A percentile compares a stretch with the other conserved stretches of the same genome.
Conservation (phyloP, 345 rosid genomes). For the Crucihimalaya himalaica region DNA sequence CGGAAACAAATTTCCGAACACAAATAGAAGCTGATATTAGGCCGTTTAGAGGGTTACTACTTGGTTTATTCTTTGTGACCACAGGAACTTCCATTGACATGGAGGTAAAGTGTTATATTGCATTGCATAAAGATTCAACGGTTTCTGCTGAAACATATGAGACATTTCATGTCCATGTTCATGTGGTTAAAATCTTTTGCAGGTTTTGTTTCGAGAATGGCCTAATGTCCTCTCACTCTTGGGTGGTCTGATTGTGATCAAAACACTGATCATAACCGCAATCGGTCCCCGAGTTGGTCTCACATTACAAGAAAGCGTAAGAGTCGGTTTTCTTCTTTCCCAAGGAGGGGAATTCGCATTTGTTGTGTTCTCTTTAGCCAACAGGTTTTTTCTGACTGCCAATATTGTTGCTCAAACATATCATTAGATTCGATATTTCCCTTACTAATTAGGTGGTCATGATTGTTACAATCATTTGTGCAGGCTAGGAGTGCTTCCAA, state of each 20-base stretch:
- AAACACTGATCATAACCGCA: constrained; percentile 83
- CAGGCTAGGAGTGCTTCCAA: constrained; percentile 98
- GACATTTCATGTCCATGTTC: constrained; percentile 13
- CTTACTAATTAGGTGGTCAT: background rate
- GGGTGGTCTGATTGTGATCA: constrained; percentile 86
- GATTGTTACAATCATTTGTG: constrained; percentile 22
- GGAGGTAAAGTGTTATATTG: constrained; percentile 56
- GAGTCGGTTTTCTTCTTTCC: constrained; percentile 89
- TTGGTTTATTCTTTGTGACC: constrained; percentile 92
- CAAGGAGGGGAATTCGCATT: constrained; percentile 99
- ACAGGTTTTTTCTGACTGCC: constrained; percentile 53
- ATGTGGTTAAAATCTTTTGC: constrained; percentile 34
- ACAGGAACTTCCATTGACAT: constrained; percentile 95
- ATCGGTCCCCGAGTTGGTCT: constrained; percentile 97
- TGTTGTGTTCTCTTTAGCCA: constrained; percentile 92
- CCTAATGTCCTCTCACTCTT: constrained; percentile 91
- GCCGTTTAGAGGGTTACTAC: constrained; percentile 95
- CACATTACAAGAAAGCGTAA: constrained; percentile 80
- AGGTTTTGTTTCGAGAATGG: constrained; percentile 91
- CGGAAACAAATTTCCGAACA: constrained; percentile 93
- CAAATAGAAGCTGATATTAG: constrained; percentile 99
- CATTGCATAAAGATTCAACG: constrained; percentile 9
- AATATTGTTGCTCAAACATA: constrained; percentile 5
- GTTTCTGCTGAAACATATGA: background rate
- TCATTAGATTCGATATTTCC: background rate